These are phyloP conservation scores for Volvariella surrecta DNA, from an alignment of 1,284 basidiomycete species.

Conservation along the genomic window DNA sequence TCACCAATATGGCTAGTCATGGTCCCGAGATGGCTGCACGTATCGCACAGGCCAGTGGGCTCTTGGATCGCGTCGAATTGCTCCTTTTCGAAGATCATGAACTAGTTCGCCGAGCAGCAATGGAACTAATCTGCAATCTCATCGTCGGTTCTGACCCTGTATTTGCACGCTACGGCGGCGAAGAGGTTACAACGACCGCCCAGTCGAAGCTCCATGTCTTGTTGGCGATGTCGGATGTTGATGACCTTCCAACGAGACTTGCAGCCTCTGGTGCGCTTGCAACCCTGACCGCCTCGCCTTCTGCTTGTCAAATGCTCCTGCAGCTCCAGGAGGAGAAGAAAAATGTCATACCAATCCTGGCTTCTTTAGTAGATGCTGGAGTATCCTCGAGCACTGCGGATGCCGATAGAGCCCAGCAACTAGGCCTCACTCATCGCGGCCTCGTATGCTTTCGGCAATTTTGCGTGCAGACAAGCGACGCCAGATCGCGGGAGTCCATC, in stretches of 20 bases:
- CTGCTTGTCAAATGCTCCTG: constrained; percentile 55
- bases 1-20: constrained; percentile 91
- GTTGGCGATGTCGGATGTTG: constrained; percentile 77
- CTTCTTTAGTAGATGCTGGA: constrained; percentile 54
- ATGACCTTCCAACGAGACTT: constrained; percentile 74
- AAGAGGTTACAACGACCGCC: constrained; percentile 25
- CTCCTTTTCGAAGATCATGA: constrained; percentile 78
- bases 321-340: constrained; percentile 54
- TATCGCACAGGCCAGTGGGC: constrained; percentile 50
- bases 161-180: constrained; percentile 63
- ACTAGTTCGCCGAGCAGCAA: constrained; percentile 79
- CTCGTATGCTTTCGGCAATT: constrained; percentile 65
- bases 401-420: constrained; percentile 29
- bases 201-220: constrained; percentile 73
- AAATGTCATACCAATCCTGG: constrained; percentile 51
- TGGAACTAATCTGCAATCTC: constrained; percentile 93
- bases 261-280: constrained; percentile 86
- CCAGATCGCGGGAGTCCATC: constrained; percentile 28
- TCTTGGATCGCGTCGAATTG: constrained; percentile 71
- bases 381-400: constrained; percentile 24
- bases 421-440: constrained; percentile 69
- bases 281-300: constrained; percentile 56
- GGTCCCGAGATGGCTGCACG: constrained; percentile 54
- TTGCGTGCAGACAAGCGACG: constrained; percentile 36
- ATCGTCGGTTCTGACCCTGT: constrained; percentile 68